A percentile compares a stretch with the other conserved stretches of the same genome.
These are phyloP conservation scores for Naganishia cerealis DNA, from an alignment of 1,284 basidiomycete genomes.

Conservation along the genomic window DNA sequence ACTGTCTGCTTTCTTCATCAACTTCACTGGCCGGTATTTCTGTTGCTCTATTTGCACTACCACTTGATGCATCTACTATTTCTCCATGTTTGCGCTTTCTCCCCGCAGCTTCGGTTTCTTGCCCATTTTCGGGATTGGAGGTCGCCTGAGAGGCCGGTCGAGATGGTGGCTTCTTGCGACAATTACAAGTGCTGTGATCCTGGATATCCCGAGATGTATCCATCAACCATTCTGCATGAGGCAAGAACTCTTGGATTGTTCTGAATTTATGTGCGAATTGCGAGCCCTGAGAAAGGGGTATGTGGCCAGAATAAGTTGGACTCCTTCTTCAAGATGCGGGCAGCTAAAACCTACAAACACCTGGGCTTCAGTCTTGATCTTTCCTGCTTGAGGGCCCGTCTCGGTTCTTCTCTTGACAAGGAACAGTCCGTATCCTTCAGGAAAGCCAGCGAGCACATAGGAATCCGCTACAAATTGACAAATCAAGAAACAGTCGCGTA, in stretches of 20 bases:
- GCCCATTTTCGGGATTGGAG: not conserved
- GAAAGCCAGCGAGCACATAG: conserved; percentile 2
- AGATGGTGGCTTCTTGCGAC: conserved; percentile 16
- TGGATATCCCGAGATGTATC: conserved; percentile 10
- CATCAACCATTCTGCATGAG: conserved; percentile 13
- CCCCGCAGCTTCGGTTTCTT: conserved; percentile 3
- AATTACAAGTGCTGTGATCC: conserved; percentile 22
- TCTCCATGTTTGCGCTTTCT: conserved; percentile 20
- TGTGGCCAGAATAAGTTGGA: not conserved
- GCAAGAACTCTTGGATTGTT: conserved; percentile 12
- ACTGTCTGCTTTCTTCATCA: conserved; percentile 22
- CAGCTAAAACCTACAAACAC: conserved; percentile 5
- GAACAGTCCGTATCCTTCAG: conserved; percentile 20
- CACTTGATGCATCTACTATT: not conserved
- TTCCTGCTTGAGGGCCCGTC: conserved; percentile 6
- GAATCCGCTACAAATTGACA: conserved; percentile 4
- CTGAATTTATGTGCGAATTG: conserved; percentile 12
- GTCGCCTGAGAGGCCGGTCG: conserved; percentile 5
- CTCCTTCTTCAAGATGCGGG: not conserved
- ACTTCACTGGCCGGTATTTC: not conserved
- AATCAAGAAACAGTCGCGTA: conserved; percentile 1
- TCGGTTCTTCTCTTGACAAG: conserved; percentile 20
- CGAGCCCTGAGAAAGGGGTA: not conserved
- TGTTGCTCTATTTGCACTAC: not conserved
- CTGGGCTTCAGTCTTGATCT: conserved; percentile 13